These are phyloP conservation scores for Pinus taeda DNA, from an alignment of 75 land plant species.

Conservation along the genomic window DNA sequence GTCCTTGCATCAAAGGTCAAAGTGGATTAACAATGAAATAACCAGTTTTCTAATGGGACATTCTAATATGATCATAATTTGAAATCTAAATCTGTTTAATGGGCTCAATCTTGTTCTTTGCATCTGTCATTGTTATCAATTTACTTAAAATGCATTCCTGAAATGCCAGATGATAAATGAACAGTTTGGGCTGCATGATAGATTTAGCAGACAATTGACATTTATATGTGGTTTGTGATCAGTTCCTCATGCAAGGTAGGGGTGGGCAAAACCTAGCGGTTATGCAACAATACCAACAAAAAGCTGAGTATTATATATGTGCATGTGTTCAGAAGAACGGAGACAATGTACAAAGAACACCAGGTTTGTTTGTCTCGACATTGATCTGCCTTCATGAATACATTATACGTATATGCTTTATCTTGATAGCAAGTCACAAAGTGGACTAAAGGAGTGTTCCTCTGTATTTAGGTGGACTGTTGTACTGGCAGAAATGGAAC, in stretches of 20 bases:
- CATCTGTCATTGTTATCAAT: no score
- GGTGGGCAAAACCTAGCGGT: constrained; percentile 24
- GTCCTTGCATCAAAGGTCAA: constrained; percentile 51
- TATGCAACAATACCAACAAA: constrained; percentile 29
- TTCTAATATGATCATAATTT: not conserved
- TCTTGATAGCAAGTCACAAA: constrained; percentile 33
- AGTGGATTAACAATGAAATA: not conserved
- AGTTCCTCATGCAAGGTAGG: constrained; percentile 54
- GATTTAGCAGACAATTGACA: not conserved
- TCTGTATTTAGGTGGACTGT: constrained; percentile 52
- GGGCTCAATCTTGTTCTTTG: no score
- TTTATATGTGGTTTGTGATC: not conserved
- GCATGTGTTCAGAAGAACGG: constrained; percentile 39
- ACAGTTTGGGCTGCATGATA: not conserved
- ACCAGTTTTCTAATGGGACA: not conserved
- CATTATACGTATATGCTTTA: constrained; percentile 54
- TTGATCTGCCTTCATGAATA: constrained; percentile 73
- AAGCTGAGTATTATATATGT: constrained; percentile 42
- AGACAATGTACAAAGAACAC: constrained; percentile 25
- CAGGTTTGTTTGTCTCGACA: constrained; percentile 3
- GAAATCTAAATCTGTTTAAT: not conserved
- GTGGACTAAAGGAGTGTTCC: constrained; percentile 27
- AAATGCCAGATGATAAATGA: not conserved
- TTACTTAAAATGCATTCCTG: not conserved
- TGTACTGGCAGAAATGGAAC: constrained; percentile 38